Conservation (phyloP, 1,284 basidiomycete species). For the Melampsora larici-populina region DNA sequence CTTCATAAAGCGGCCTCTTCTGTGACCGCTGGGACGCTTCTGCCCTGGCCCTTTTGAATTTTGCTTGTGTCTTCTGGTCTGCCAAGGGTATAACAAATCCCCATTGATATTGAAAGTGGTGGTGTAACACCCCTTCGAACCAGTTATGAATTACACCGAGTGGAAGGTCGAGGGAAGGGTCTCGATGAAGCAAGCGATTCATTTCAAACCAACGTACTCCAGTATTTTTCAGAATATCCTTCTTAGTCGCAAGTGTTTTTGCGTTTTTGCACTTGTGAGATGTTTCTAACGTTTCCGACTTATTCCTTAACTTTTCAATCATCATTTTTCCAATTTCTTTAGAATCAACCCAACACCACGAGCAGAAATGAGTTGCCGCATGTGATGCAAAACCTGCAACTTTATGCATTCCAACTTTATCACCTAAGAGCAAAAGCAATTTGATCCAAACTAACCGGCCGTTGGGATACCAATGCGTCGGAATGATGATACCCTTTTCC, state of each 20-base stretch:
- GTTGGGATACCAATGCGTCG: background rate
- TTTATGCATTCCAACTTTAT: slow-evolving; percentile 22
- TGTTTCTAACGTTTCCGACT: background rate
- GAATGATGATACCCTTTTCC: background rate
- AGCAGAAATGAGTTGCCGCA: slow-evolving; percentile 6
- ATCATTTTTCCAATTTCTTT: background rate
- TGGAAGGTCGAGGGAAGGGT: slow-evolving; percentile 7
- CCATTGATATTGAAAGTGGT: slow-evolving; percentile 24
- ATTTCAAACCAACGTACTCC: slow-evolving; percentile 4
- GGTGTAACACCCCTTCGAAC: slow-evolving; percentile 26
- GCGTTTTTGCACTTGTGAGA: background rate
- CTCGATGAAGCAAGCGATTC: slow-evolving; percentile 7
- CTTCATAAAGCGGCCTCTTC: background rate
- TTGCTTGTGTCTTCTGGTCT: too few relatives aligned
- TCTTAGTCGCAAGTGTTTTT: background rate
- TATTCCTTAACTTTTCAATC: background rate
- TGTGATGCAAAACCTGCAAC: slow-evolving; percentile 18
- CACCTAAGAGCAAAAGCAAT: slow-evolving; percentile 11
- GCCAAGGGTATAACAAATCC: slow-evolving; percentile 10
- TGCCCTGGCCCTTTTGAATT: too few relatives aligned
- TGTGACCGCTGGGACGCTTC: too few relatives aligned
- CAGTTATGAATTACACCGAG: slow-evolving; percentile 30
- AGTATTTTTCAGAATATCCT: background rate
- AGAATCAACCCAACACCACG: background rate
- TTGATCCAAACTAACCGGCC: background rate